Evolutionary conservation across 768 basidiomycete genomes (phyloP).

Genomic region (Daedaleopsis nitida): DNA sequence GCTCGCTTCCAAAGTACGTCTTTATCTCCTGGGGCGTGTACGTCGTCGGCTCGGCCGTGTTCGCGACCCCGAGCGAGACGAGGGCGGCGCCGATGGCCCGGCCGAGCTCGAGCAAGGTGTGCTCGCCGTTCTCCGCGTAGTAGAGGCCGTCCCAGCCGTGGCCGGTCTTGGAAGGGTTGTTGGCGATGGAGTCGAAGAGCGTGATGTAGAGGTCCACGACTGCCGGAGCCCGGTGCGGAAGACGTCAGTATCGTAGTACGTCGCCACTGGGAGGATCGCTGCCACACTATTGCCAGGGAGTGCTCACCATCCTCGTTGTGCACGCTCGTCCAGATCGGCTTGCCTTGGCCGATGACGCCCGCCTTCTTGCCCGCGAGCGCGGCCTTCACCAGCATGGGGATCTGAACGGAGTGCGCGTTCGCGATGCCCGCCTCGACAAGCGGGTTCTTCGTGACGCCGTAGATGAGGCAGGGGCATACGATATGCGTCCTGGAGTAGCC

Average conservation of each 20-base stretch:
- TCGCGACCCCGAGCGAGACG: conserved; percentile 32
- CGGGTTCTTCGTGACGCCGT: conserved; percentile 49
- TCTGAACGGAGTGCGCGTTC: conserved; percentile 54
- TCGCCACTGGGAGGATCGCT: not conserved
- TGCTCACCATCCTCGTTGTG: conserved; percentile 54
- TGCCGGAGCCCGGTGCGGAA: conserved; percentile 26
- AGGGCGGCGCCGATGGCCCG: conserved; percentile 39
- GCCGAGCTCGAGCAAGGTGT: conserved; percentile 36
- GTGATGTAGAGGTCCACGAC: conserved; percentile 47
- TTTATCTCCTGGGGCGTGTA: conserved; percentile 49
- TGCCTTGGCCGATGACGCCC: conserved; percentile 57
- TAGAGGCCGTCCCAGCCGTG: conserved; percentile 39
- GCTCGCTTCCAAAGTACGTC: conserved; percentile 24
- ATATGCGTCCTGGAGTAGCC: conserved; percentile 57
- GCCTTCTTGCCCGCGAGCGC: conserved; percentile 49
- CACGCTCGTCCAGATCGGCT: conserved; percentile 61
- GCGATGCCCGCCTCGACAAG: conserved; percentile 55
- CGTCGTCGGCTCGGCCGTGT: conserved; percentile 42
- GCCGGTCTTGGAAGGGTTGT: conserved; percentile 28
- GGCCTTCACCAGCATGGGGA: conserved; percentile 49
- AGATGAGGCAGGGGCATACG: conserved; percentile 59
- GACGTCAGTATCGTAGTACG: not conserved
- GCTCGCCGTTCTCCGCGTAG: conserved; percentile 37
- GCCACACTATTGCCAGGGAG: not conserved
- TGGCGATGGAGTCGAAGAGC: conserved; percentile 42